Base-by-base conservation (phyloP, 306 rosid genomes). In the Cucumis melo region DNA sequence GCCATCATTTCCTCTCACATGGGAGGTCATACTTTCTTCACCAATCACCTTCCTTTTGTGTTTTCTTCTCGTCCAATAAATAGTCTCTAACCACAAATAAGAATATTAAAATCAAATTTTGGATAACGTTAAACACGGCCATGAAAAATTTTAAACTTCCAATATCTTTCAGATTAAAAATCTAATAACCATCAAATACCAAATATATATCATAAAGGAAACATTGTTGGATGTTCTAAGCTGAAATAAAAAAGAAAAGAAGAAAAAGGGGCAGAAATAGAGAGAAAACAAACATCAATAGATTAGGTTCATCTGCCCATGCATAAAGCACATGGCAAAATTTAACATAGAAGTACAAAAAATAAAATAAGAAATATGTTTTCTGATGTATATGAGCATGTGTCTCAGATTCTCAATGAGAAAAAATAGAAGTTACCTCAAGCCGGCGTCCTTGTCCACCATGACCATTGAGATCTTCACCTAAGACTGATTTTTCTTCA, bases 401-500 rank as follows among this genome's bases (percentile, higher is more conserved):
- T 15, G 56, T 23, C 58, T 44, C 75, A 48, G 36, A 32, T 5
- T 32, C 36, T 32, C 36, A 27, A 10, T 46, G 36, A 24, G 16
- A 73, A 73, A 48, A 73, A 32, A 9, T 73, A 83, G 83, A 83
- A 73, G 65, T 80, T 84, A 95, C 99, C 99, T 95, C 99, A 70
- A 90, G 99, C 74, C 82, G 89, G 46, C 87, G 90, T 74, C 65
- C 86, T 79, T 86, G 82, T 83, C 89, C 86, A 78, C 82, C 86
- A 80, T 77, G 88, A 38, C 73, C 87, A 78, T 74, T 77, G 76
- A 76, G 51, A 81, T 80, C 86, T 82, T 82, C 83, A 78, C 81
- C 88, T 21, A 78, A 66, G 29, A 53, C 62, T 51, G 66, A 42
- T 27, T 74, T 76, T 75, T 83, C 93, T 82, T 88, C 91, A 77